Conservation (phyloP, 176 grass and related monocot genomes). For the Lolium multiflorum region DNA sequence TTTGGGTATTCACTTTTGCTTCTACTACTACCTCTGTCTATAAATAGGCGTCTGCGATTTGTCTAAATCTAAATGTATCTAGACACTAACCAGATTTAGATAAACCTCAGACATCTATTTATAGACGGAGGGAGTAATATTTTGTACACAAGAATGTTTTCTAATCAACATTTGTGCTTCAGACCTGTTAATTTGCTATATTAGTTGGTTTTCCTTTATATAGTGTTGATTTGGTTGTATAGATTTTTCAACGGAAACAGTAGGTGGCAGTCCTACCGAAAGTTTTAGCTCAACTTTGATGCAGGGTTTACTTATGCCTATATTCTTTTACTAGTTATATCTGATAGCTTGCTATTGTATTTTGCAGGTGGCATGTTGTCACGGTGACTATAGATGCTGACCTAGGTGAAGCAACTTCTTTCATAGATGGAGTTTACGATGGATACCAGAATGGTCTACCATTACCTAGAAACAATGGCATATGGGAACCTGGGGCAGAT, state of each 20-base stretch:
- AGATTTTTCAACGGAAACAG: background rate
- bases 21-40: background rate
- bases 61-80: too few relatives aligned
- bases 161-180: slow-evolving; percentile 18
- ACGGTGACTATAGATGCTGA: slow-evolving; percentile 98
- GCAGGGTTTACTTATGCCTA: background rate
- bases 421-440: slow-evolving; percentile 88
- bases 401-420: slow-evolving; percentile 94
- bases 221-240: slow-evolving; percentile 31
- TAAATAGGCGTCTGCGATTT: too few relatives aligned
- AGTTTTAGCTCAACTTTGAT: background rate
- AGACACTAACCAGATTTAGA: too few relatives aligned
- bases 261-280: background rate
- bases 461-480: slow-evolving; percentile 64
- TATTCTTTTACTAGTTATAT: slow-evolving; percentile 29
- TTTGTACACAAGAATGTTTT: background rate
- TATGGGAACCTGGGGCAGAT: slow-evolving; percentile 86
- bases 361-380: slow-evolving; percentile 93
- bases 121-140: background rate
- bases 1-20: background rate
- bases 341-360: slow-evolving; percentile 33
- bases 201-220: slow-evolving; percentile 13
- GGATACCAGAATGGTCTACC: slow-evolving; percentile 90
- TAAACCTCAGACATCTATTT: too few relatives aligned
- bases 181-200: slow-evolving; percentile 35